Percentiles rank a stretch among this genome's conserved stretches.
Evolutionary conservation across 176 grass and related monocot species (phyloP).

Genomic region (Aegilops tauschii): DNA sequence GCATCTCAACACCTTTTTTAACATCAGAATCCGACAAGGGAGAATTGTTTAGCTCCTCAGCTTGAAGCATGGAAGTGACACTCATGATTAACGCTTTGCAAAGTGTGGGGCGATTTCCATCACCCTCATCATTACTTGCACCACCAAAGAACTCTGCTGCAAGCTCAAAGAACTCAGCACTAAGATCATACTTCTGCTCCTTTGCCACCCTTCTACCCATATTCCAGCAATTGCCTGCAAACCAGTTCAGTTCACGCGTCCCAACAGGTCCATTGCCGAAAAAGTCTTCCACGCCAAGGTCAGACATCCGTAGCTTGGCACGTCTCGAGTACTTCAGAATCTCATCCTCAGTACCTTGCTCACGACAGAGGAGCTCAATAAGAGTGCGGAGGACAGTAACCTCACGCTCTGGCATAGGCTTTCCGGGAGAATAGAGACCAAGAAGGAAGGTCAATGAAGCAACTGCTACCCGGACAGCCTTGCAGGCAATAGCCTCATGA

Average conservation of each 20-base stretch:
- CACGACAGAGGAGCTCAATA: constrained; percentile 59
- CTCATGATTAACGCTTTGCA: constrained; percentile 81
- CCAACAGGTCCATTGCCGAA: constrained; percentile 67
- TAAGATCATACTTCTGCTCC: constrained; percentile 53
- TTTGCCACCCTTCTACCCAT: constrained; percentile 55
- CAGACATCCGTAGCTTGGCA: constrained; percentile 59
- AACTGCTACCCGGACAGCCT: constrained; percentile 56
- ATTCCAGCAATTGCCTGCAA: constrained; percentile 69
- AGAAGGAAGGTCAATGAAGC: constrained; percentile 63
- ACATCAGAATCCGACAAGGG: constrained; percentile 60
- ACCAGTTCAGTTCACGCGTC: constrained; percentile 72
- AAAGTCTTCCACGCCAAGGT: constrained; percentile 59
- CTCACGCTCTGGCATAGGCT: constrained; percentile 71
- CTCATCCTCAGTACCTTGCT: constrained; percentile 60
- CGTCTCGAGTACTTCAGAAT: constrained; percentile 73
- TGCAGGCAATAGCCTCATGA: constrained; percentile 82
- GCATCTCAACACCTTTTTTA: constrained; percentile 84
- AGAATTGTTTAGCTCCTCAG: constrained; percentile 55
- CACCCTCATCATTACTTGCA: constrained; percentile 31
- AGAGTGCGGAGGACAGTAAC: constrained; percentile 74
- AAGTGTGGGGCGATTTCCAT: constrained; percentile 43
- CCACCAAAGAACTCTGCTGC: constrained; percentile 60
- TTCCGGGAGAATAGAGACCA: constrained; percentile 64
- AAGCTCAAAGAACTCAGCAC: constrained; percentile 77
- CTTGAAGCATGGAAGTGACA: constrained; percentile 57